A percentile compares a stretch with the other conserved stretches of the same genome.
Conservation (phyloP, 805 yeast genomes). For the Candida sakaeoensis region DNA sequence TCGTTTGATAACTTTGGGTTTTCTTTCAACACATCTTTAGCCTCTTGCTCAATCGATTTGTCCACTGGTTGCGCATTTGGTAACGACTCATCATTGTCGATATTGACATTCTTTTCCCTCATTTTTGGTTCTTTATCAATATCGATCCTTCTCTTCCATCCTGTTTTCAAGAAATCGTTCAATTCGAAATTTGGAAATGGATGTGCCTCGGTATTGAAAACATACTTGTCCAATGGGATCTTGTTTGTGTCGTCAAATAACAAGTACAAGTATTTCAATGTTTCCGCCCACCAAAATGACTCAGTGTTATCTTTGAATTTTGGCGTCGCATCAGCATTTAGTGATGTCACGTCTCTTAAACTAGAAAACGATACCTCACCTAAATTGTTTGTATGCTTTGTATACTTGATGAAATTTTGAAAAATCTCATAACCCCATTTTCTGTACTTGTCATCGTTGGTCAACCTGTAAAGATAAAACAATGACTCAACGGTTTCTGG, state of each 20-base stretch:
- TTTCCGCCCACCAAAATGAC: slow-evolving; percentile 92
- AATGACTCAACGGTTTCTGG: slow-evolving; percentile 93
- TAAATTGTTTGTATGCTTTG: slow-evolving; percentile 42
- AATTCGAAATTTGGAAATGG: slow-evolving; percentile 74
- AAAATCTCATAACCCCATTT: slow-evolving; percentile 89
- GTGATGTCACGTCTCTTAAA: slow-evolving; percentile 58
- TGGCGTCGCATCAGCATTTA: slow-evolving; percentile 37
- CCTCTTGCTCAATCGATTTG: slow-evolving; percentile 33
- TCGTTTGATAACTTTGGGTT: slow-evolving; percentile 28
- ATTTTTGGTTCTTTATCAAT: slow-evolving; percentile 17
- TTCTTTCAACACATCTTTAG: slow-evolving; percentile 30
- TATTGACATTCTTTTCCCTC: slow-evolving; percentile 12
- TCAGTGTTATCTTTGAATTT: slow-evolving; percentile 71
- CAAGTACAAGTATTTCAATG: slow-evolving; percentile 79
- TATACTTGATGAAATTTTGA: slow-evolving; percentile 59
- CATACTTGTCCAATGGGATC: slow-evolving; percentile 63
- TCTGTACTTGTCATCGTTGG: slow-evolving; percentile 77
- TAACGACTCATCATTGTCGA: slow-evolving; percentile 24
- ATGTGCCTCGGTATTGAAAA: slow-evolving; percentile 92
- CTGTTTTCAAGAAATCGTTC: slow-evolving; percentile 52
- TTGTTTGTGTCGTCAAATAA: slow-evolving; percentile 66
- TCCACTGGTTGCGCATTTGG: slow-evolving; percentile 43
- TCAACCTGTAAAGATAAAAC: slow-evolving; percentile 72
- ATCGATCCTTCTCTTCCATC: slow-evolving; percentile 48
- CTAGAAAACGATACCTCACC: slow-evolving; percentile 56